Evolutionary conservation across 2,329 filamentous ascomycete genomes (phyloP).

Genomic region (Chaetomiaceae sp.): DNA sequence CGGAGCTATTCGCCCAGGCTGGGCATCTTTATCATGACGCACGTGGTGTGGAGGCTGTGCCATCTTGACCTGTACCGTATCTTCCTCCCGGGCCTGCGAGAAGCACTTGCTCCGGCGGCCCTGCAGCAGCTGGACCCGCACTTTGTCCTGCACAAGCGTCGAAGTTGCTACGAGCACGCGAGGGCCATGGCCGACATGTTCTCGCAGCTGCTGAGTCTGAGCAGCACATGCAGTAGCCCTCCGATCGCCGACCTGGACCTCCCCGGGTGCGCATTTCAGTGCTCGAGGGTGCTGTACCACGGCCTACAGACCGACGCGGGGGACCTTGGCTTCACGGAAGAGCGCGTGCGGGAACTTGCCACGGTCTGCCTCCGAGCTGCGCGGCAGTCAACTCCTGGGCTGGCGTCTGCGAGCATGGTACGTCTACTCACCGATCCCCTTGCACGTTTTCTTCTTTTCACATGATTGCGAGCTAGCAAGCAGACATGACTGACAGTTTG

Average conservation of each 20-base stretch:
- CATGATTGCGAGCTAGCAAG: no score
- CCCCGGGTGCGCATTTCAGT: slow-evolving; percentile 52
- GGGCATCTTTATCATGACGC: slow-evolving; percentile 56
- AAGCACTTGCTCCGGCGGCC: slow-evolving; percentile 42
- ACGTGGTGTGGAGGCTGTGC: slow-evolving; percentile 56
- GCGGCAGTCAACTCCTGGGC: slow-evolving; percentile 46
- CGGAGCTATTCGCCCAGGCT: slow-evolving; percentile 53
- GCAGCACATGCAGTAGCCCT: slow-evolving; percentile 35
- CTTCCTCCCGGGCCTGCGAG: slow-evolving; percentile 46
- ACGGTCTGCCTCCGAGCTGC: slow-evolving; percentile 48
- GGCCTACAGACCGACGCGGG: slow-evolving; percentile 42
- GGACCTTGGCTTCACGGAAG: slow-evolving; percentile 41
- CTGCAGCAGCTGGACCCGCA: slow-evolving; percentile 43
- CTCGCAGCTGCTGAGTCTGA: slow-evolving; percentile 45
- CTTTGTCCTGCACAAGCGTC: slow-evolving; percentile 45
- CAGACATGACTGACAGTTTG: no score
- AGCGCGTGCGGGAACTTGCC: slow-evolving; percentile 45
- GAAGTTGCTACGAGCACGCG: slow-evolving; percentile 50
- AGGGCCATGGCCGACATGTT: slow-evolving; percentile 54
- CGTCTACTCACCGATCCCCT: slow-evolving; percentile 22
- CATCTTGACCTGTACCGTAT: slow-evolving; percentile 54
- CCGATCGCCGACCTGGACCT: slow-evolving; percentile 53
- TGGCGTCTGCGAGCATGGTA: slow-evolving; percentile 46
- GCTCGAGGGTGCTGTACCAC: slow-evolving; percentile 49
- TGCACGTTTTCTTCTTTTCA: no score